A percentile compares a stretch with the other conserved stretches of the same genome.
Conservation (phyloP, 2,329 filamentous ascomycete species). For the Pestalotiopsis sp. region DNA sequence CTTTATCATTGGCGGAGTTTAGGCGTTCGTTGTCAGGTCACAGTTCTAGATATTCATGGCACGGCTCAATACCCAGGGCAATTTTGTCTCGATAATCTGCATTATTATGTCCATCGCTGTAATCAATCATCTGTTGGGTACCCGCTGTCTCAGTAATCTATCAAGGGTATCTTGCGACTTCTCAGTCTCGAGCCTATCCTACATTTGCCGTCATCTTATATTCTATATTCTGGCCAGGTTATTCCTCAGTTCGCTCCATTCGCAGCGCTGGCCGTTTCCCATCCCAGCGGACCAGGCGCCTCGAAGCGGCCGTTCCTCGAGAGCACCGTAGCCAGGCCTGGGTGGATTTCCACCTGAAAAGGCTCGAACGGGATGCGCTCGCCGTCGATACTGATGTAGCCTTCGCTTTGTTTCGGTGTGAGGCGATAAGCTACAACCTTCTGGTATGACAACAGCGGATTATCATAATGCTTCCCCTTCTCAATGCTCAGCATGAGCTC, state of each 20-base stretch:
- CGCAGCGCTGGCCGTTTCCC: slow-evolving; percentile 38
- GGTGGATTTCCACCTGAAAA: slow-evolving; percentile 90
- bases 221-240: no score
- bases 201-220: slow-evolving; percentile 4
- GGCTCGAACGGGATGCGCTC: slow-evolving; percentile 85
- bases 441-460: slow-evolving; percentile 74
- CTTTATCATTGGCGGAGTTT: slow-evolving; percentile 9
- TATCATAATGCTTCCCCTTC: slow-evolving; percentile 77
- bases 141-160: neutral
- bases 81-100: neutral
- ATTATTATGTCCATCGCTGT: neutral
- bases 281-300: slow-evolving; percentile 54
- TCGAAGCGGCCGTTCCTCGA: slow-evolving; percentile 78
- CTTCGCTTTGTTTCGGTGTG: slow-evolving; percentile 71
- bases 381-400: slow-evolving; percentile 93
- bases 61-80: slow-evolving; percentile 3
- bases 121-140: neutral
- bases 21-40: slow-evolving; percentile 11
- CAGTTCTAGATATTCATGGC: slow-evolving; percentile 16
- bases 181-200: neutral
- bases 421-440: slow-evolving; percentile 90
- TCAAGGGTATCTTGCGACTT: slow-evolving; percentile 13
- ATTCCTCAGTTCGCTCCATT: no score
- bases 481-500: slow-evolving; percentile 74
- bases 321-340: slow-evolving; percentile 80